Evolutionary conservation across 2,329 filamentous ascomycete species (phyloP).

Genomic region (Pseudogymnoascus sp.): DNA sequence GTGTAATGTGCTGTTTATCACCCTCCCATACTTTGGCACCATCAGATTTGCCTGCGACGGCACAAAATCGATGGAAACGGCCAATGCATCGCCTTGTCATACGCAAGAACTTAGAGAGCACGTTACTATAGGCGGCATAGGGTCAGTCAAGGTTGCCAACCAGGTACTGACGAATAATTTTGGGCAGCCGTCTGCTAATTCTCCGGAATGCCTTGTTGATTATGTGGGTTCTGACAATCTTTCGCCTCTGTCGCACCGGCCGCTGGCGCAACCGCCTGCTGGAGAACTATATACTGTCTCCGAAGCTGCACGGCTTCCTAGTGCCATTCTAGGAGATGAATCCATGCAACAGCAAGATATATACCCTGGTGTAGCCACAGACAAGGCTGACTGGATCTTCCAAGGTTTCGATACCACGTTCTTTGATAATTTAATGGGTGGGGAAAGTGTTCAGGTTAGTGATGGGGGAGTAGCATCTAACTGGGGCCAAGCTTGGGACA

Average conservation of each 20-base stretch:
- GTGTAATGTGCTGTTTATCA: constrained; percentile 3
- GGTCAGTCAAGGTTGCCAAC: not conserved
- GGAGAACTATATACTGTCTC: not conserved
- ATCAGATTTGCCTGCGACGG: constrained; percentile 27
- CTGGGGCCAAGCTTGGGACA: not conserved
- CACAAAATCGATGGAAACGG: not conserved
- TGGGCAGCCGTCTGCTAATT: not conserved
- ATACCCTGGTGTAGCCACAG: not conserved
- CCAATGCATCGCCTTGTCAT: not conserved
- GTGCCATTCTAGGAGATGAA: not conserved
- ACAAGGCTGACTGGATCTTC: not conserved
- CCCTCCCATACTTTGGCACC: constrained; percentile 28
- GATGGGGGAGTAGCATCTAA: not conserved
- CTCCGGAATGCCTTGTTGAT: not conserved
- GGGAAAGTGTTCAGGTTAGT: not conserved
- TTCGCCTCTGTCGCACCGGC: not conserved
- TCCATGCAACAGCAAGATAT: not conserved
- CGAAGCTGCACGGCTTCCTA: not conserved
- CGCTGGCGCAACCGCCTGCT: not conserved
- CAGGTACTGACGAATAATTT: not conserved
- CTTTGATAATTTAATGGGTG: not conserved
- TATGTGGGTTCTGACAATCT: not conserved
- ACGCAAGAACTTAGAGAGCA: not conserved
- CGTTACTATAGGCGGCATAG: not conserved
- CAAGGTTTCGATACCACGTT: not conserved